Percentiles rank a stretch among this genome's conserved stretches.
phyloP scores from a whole-genome alignment of 768 basidiomycete genomes.

The Kwoniella sp. region DNA sequence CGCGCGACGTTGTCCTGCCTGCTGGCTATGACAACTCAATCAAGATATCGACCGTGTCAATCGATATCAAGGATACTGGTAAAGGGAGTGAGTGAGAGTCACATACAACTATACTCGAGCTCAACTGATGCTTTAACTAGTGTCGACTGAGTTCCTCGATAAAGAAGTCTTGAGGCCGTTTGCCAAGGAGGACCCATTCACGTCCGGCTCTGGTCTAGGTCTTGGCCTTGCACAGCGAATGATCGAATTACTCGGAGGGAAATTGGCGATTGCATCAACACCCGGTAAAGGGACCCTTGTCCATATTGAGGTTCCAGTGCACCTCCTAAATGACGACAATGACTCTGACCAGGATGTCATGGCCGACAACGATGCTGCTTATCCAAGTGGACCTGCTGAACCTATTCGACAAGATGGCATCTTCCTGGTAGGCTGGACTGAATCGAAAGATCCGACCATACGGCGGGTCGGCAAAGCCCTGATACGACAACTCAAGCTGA shows the following conservation, averaged over 20 bases:
- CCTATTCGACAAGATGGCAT: conserved; percentile 31
- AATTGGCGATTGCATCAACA: conserved; percentile 44
- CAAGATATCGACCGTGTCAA: conserved; percentile 39
- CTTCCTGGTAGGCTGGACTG: conserved; percentile 32
- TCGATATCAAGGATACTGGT: conserved; percentile 51
- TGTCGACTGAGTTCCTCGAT: conserved; percentile 48
- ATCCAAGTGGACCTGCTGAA: not conserved
- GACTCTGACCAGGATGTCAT: conserved; percentile 37
- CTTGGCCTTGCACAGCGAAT: conserved; percentile 48
- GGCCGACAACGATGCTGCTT: not conserved
- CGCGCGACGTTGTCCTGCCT: conserved; percentile 39
- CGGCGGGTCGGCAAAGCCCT: conserved; percentile 40
- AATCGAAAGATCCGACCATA: conserved; percentile 17
- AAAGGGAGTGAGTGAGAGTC: conserved; percentile 45
- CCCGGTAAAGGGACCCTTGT: conserved; percentile 45
- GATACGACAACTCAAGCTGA: conserved; percentile 37
- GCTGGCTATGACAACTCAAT: conserved; percentile 48
- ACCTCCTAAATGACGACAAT: conserved; percentile 38
- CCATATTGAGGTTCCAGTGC: conserved; percentile 47
- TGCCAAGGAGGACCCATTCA: conserved; percentile 47
- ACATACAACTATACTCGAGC: not conserved
- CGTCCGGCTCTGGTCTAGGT: conserved; percentile 48
- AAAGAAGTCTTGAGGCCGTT: conserved; percentile 41
- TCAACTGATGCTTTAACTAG: conserved; percentile 16
- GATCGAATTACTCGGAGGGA: conserved; percentile 53